Conservation (phyloP, 176 grass and related monocot genomes). For the Carex pumila region DNA sequence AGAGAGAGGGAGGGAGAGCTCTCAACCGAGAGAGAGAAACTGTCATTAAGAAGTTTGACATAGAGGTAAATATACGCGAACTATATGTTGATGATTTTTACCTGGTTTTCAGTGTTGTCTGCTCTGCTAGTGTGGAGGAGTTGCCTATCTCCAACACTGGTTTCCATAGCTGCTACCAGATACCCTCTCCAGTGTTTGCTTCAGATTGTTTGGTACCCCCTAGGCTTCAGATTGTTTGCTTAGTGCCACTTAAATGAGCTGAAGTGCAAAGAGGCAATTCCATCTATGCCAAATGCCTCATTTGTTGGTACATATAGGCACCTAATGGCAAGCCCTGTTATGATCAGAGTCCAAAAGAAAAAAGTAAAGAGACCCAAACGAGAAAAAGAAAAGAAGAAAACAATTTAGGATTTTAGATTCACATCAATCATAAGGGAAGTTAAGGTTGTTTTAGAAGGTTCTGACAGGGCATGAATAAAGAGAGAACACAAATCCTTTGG, state of each 20-base stretch:
- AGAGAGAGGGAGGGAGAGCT: too few relatives aligned
- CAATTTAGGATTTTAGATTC: constrained; percentile 39
- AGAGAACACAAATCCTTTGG: constrained; percentile 36
- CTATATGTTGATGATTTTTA: too few relatives aligned
- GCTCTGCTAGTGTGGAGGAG: too few relatives aligned
- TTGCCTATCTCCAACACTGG: too few relatives aligned
- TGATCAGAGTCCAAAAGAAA: constrained; percentile 31
- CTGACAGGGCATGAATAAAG: constrained; percentile 70
- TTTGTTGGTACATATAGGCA: constrained; percentile 34
- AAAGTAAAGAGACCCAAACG: constrained; percentile 23
- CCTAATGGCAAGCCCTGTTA: background rate
- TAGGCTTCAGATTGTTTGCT: constrained; percentile 12
- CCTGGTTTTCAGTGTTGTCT: too few relatives aligned
- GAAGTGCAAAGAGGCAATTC: constrained; percentile 24
- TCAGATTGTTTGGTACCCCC: background rate
- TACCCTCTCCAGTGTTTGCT: too few relatives aligned
- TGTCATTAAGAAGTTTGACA: too few relatives aligned
- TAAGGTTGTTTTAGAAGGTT: constrained; percentile 71
- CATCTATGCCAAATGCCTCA: constrained; percentile 25
- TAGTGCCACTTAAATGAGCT: background rate
- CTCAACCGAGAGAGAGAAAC: too few relatives aligned
- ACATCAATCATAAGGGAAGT: constrained; percentile 40
- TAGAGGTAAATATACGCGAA: too few relatives aligned
- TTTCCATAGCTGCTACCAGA: too few relatives aligned
- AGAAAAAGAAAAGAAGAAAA: constrained; percentile 20